Conservation (phyloP, 176 grass and related monocot genomes). For the Neostapfia colusana region DNA sequence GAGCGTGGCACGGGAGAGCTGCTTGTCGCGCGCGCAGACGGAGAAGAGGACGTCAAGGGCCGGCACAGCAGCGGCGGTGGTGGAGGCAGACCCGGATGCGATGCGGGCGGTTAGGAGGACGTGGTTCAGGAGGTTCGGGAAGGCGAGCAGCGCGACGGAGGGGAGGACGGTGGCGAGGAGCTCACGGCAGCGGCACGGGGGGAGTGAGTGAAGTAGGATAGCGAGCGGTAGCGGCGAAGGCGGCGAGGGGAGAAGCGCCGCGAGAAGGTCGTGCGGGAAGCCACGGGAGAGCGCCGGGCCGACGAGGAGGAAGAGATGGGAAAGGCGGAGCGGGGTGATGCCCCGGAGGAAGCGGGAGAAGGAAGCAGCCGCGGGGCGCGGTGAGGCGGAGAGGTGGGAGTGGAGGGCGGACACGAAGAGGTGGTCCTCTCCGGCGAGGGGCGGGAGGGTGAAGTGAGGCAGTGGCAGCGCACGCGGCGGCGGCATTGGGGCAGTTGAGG, state of each 20-base stretch:
- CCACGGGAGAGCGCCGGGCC: background rate
- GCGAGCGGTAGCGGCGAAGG: slow-evolving; percentile 40
- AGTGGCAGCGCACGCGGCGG: slow-evolving; percentile 44
- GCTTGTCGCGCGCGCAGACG: slow-evolving; percentile 51
- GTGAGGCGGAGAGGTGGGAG: slow-evolving; percentile 52
- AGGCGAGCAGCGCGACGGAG: slow-evolving; percentile 35
- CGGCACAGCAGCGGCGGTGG: slow-evolving; percentile 35
- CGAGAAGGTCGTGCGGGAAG: slow-evolving; percentile 40
- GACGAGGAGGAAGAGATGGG: slow-evolving; percentile 40
- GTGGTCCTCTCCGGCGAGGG: slow-evolving; percentile 57
- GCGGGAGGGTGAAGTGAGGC: slow-evolving; percentile 61
- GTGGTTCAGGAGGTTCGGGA: slow-evolving; percentile 50
- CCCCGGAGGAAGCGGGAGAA: slow-evolving; percentile 41
- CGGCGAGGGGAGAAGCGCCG: slow-evolving; percentile 23
- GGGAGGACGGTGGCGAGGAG: slow-evolving; percentile 42
- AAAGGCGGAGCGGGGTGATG: slow-evolving; percentile 39
- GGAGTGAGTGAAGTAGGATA: slow-evolving; percentile 44
- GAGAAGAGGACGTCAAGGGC: slow-evolving; percentile 71
- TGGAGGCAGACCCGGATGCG: slow-evolving; percentile 7
- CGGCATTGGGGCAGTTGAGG: background rate
- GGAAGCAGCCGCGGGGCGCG: slow-evolving; percentile 8
- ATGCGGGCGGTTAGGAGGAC: slow-evolving; percentile 46
- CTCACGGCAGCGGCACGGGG: slow-evolving; percentile 41
- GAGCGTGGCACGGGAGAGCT: slow-evolving; percentile 69
- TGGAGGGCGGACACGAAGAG: slow-evolving; percentile 57